Evolutionary conservation across 2,329 filamentous ascomycete genomes (phyloP).

Genomic region (Fusarium veterinarium): DNA sequence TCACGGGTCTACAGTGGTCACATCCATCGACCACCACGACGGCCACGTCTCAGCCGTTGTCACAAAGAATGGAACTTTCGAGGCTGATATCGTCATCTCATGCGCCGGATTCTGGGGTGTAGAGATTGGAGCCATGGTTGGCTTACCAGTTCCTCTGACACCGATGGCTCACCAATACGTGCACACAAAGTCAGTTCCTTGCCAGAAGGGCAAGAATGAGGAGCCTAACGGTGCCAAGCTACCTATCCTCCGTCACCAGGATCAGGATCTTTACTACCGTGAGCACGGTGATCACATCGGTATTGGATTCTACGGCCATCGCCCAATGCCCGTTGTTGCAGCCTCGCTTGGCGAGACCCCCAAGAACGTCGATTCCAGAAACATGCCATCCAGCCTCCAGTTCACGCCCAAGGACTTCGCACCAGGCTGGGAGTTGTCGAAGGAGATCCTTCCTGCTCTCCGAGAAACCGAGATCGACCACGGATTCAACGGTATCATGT

Average conservation of each 20-base stretch:
- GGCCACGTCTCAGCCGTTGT: slow-evolving; percentile 67
- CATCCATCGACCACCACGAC: slow-evolving; percentile 62
- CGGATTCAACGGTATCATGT: slow-evolving; percentile 75
- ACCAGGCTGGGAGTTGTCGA: slow-evolving; percentile 68
- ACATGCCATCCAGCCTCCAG: slow-evolving; percentile 71
- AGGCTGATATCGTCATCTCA: slow-evolving; percentile 70
- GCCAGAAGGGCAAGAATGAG: slow-evolving; percentile 50
- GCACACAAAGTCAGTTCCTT: slow-evolving; percentile 67
- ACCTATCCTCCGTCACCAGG: slow-evolving; percentile 72
- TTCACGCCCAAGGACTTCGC: slow-evolving; percentile 71
- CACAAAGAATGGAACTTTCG: slow-evolving; percentile 60
- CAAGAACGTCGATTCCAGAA: slow-evolving; percentile 64
- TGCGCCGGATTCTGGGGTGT: slow-evolving; percentile 76
- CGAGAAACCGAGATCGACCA: slow-evolving; percentile 63
- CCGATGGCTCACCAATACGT: slow-evolving; percentile 73
- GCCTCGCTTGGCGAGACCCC: slow-evolving; percentile 65
- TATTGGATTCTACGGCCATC: slow-evolving; percentile 73
- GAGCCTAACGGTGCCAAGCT: slow-evolving; percentile 61
- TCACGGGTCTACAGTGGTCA: slow-evolving; percentile 66
- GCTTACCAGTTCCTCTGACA: slow-evolving; percentile 66
- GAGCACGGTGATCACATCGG: slow-evolving; percentile 72
- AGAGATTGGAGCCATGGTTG: slow-evolving; percentile 71
- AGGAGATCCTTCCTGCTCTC: slow-evolving; percentile 65
- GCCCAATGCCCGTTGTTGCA: slow-evolving; percentile 69
- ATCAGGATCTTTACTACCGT: slow-evolving; percentile 72